Conservation (phyloP, 768 basidiomycete genomes). For the Xerocomus spinulosus region DNA sequence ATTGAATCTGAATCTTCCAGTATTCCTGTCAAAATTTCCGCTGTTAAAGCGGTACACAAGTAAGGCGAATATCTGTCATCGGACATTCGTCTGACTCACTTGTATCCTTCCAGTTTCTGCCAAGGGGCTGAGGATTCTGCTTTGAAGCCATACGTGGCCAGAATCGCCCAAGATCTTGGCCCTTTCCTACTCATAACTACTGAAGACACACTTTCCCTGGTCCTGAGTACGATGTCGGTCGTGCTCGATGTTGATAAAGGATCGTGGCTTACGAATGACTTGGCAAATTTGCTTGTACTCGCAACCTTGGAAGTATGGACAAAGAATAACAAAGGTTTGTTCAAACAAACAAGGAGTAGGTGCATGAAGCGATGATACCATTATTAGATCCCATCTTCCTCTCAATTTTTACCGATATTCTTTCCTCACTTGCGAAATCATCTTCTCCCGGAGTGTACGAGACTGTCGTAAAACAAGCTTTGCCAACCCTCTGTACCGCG, state of each 20-base stretch:
- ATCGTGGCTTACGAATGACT: slow-evolving; percentile 64
- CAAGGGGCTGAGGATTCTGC: slow-evolving; percentile 54
- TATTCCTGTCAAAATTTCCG: slow-evolving; percentile 90
- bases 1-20: slow-evolving; percentile 68
- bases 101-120: slow-evolving; percentile 54
- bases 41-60: slow-evolving; percentile 93
- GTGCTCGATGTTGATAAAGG: slow-evolving; percentile 70
- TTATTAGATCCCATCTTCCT: slow-evolving; percentile 80
- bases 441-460: slow-evolving; percentile 59
- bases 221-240: slow-evolving; percentile 80
- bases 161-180: slow-evolving; percentile 75
- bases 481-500: slow-evolving; percentile 67
- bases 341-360: neutral
- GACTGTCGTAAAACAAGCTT: slow-evolving; percentile 63
- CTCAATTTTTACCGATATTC: slow-evolving; percentile 78
- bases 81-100: slow-evolving; percentile 2
- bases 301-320: slow-evolving; percentile 79
- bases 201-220: slow-evolving; percentile 84
- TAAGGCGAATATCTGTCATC: slow-evolving; percentile 36
- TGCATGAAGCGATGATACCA: slow-evolving; percentile 1
- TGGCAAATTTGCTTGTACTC: slow-evolving; percentile 60
- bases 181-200: slow-evolving; percentile 77
- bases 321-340: slow-evolving; percentile 76
- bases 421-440: slow-evolving; percentile 64
- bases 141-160: slow-evolving; percentile 58